Base-by-base conservation (phyloP, 768 basidiomycete species). In the Suillus bovinus region DNA sequence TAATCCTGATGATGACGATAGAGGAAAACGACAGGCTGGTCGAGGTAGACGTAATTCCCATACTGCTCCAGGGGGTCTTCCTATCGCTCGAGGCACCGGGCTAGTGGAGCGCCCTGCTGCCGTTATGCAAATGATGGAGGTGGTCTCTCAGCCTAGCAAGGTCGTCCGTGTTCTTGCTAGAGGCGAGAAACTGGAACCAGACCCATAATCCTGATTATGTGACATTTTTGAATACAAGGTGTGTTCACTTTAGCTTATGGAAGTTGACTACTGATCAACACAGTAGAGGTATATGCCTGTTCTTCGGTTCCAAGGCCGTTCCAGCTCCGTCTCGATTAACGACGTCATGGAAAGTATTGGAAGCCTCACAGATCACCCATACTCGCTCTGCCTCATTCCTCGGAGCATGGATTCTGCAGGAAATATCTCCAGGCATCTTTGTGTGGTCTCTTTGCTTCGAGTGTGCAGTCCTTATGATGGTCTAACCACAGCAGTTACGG, bases 61-160 rank as follows among this genome's bases (percentile, higher is more conserved):
- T 33, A 60, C 49, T 41, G 60, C 55, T 1, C 63, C 31, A 22
- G 63, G 67, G 22, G 62, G 67, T 24, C 64, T 67, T 36, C 65
- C 71, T n/a, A 14, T 63, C 34, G 52, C 69, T 17, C 67, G 68
- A 46, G 67, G 72, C 61, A 68, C 72, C 0, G 80, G 83, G 3
- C 79, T 93, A 47, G 91, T 93, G 56, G 91, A 93, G 70, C 84
- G 90, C 22, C 89, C 90, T 0, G 83, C 88, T 10, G 87, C 90
- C 2, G 89, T 91, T 53, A 84, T 86, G 81, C 86, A 88, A 5
- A 90, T 93, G 89, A 91, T 90, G 89, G 88, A 88, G 65, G 84
- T 84, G 73, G 82, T 90, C 10, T 79, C 87, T 24, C 87, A 90
- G 66, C 87, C 89, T 8, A 88, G 83, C 72, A 88, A 86, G 64